phyloP scores from a whole-genome alignment of 371 early-diverging fungal genomes.

The Rhizomucor miehei region DNA sequence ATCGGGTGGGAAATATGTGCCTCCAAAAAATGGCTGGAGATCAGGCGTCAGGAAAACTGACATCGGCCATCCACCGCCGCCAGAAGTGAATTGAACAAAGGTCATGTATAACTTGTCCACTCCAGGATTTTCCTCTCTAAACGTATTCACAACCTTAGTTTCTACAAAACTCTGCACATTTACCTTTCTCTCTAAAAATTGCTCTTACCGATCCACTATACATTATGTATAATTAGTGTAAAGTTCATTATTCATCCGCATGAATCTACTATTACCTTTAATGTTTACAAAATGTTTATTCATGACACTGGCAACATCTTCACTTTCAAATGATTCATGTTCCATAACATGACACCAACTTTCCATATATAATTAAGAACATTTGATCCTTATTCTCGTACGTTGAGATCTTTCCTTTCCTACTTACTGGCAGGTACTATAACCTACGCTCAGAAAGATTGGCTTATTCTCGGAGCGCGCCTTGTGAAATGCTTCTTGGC shows the following conservation, averaged over 20 bases:
- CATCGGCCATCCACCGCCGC: slow-evolving; percentile 70
- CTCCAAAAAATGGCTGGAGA: slow-evolving; percentile 65
- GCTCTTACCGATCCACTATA: slow-evolving; percentile 33
- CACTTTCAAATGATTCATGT: slow-evolving; percentile 64
- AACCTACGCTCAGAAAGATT: slow-evolving; percentile 67
- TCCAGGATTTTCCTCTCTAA: slow-evolving; percentile 60
- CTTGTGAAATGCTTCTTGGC: slow-evolving; percentile 60
- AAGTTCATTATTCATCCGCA: too few species aligned
- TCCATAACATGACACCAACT: slow-evolving; percentile 77
- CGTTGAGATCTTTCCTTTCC: not conserved
- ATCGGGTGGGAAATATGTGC: slow-evolving; percentile 64
- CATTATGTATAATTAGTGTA: not conserved
- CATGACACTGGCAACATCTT: slow-evolving; percentile 53
- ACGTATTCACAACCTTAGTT: not conserved
- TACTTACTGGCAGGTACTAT: slow-evolving; percentile 65
- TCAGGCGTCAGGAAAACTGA: slow-evolving; percentile 64
- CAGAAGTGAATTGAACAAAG: slow-evolving; percentile 44
- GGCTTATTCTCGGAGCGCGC: slow-evolving; percentile 55
- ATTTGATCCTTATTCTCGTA: not conserved
- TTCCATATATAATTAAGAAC: not conserved
- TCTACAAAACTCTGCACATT: not conserved
- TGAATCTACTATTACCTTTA: too few species aligned
- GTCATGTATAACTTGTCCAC: slow-evolving; percentile 70
- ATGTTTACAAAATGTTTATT: slow-evolving; percentile 59
- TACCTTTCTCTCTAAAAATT: too few species aligned